Percentiles rank a stretch among this genome's conserved stretches.
Evolutionary conservation across 1,284 basidiomycete genomes (phyloP).

Genomic region (Trichosporon inkin): DNA sequence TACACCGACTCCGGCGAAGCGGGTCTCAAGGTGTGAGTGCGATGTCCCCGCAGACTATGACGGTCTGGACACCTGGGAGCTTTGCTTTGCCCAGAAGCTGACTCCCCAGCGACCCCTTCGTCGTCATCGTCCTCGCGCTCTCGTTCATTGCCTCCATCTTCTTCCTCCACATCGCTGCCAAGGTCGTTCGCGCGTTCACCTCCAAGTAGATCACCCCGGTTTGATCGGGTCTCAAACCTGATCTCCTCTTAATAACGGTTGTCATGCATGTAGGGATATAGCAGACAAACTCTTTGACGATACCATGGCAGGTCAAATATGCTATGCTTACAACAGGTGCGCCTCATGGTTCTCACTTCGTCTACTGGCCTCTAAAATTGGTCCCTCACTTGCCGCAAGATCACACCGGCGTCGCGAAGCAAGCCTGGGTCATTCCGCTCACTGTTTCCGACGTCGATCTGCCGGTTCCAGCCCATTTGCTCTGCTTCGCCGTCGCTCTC

Average conservation of each 20-base stretch:
- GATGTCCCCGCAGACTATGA: neutral
- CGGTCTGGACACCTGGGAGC: neutral
- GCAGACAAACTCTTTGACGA: neutral
- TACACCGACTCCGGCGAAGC: slow-evolving; percentile 94
- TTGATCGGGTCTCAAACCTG: neutral
- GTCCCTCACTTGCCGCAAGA: slow-evolving; percentile 46
- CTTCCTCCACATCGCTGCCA: slow-evolving; percentile 96
- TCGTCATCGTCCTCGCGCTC: slow-evolving; percentile 92
- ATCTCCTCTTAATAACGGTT: slow-evolving; percentile 8
- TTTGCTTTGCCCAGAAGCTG: neutral
- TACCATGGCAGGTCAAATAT: neutral
- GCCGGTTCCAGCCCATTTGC: slow-evolving; percentile 24
- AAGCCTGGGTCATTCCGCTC: slow-evolving; percentile 29
- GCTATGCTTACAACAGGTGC: slow-evolving; percentile 5
- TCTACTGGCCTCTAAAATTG: slow-evolving; percentile 15
- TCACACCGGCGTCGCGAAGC: slow-evolving; percentile 40
- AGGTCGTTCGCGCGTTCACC: slow-evolving; percentile 84
- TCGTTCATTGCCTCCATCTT: slow-evolving; percentile 99
- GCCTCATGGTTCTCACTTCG: neutral
- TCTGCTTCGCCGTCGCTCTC: slow-evolving; percentile 24
- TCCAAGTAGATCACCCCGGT: slow-evolving; percentile 56
- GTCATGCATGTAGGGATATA: slow-evolving; percentile 8
- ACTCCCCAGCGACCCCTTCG: slow-evolving; percentile 80
- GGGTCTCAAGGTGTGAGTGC: slow-evolving; percentile 84
- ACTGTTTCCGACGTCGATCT: slow-evolving; percentile 20